Conservation (phyloP, 805 yeast species). For the Jamesozyma spencerorum region DNA sequence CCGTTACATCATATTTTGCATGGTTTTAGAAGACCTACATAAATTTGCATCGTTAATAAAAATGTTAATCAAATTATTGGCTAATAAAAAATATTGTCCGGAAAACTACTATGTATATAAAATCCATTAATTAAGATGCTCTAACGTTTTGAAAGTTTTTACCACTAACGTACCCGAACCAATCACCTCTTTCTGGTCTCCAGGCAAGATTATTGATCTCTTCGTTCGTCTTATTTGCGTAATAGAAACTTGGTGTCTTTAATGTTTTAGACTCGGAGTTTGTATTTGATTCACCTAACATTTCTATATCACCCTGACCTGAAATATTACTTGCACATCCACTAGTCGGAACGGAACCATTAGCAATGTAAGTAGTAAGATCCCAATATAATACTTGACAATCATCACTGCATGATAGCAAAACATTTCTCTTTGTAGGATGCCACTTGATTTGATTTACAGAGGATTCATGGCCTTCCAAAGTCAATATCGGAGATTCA, state of each 20-base stretch:
- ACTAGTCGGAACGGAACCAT: not conserved
- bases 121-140: slow-evolving; percentile 4
- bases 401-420: slow-evolving; percentile 61
- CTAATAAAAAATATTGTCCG: no score
- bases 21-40: no score
- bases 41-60: no score
- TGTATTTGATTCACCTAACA: not conserved
- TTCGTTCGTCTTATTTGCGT: slow-evolving; percentile 40
- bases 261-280: slow-evolving; percentile 2
- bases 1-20: no score
- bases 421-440: slow-evolving; percentile 50
- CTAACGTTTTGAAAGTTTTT: slow-evolving; percentile 32
- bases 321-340: not conserved
- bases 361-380: slow-evolving; percentile 29
- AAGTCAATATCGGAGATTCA: slow-evolving; percentile 63
- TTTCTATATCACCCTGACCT: not conserved
- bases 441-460: slow-evolving; percentile 80
- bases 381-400: slow-evolving; percentile 71
- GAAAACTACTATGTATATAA: no score
- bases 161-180: slow-evolving; percentile 55
- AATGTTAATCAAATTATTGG: no score
- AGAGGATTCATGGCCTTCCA: slow-evolving; percentile 58
- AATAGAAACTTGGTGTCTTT: slow-evolving; percentile 37
- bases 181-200: slow-evolving; percentile 54
- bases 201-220: slow-evolving; percentile 76